Evolutionary conservation across 2,329 filamentous ascomycete genomes (phyloP).

Genomic region (Diaporthe humulicola): DNA sequence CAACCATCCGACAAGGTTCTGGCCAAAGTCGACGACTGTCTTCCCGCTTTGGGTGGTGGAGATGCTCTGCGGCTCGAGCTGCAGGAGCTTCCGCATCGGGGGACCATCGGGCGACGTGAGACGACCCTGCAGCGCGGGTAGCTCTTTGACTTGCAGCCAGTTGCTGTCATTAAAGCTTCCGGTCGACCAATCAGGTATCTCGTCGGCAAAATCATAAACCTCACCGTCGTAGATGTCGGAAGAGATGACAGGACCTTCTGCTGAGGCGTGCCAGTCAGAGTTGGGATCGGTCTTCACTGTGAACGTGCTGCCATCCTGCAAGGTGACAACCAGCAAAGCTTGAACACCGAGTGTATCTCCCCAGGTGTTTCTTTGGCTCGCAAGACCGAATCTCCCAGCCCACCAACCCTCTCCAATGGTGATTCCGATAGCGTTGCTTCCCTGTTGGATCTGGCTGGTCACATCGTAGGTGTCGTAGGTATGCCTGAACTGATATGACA

Average conservation of each 20-base stretch:
- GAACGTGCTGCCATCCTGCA: conserved; percentile 1
- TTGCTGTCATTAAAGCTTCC: not conserved
- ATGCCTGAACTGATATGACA: conserved; percentile 63
- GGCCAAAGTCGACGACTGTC: conserved; percentile 8
- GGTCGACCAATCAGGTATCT: conserved; percentile 15
- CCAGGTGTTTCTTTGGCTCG: not conserved
- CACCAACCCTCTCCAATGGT: conserved; percentile 11
- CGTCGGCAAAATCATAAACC: not conserved
- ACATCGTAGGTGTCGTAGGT: conserved; percentile 65
- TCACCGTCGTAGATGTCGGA: conserved; percentile 17
- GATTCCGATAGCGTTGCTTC: not conserved
- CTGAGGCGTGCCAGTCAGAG: conserved; percentile 8
- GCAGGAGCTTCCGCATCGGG: conserved; percentile 15
- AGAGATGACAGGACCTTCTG: not conserved
- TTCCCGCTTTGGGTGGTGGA: not conserved
- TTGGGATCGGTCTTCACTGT: not conserved
- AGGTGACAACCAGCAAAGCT: not conserved
- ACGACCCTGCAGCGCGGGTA: not conserved
- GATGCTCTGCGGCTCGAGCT: not conserved
- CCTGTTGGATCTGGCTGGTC: conserved; percentile 44
- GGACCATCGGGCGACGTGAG: conserved; percentile 6
- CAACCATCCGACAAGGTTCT: conserved; percentile 33
- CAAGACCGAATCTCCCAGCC: not conserved
- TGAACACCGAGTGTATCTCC: conserved; percentile 14
- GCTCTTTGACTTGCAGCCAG: conserved; percentile 10